These are phyloP conservation scores for Blastobotrys petasosporus DNA, from an alignment of 1,139 yeast genomes.

Conservation along the genomic window DNA sequence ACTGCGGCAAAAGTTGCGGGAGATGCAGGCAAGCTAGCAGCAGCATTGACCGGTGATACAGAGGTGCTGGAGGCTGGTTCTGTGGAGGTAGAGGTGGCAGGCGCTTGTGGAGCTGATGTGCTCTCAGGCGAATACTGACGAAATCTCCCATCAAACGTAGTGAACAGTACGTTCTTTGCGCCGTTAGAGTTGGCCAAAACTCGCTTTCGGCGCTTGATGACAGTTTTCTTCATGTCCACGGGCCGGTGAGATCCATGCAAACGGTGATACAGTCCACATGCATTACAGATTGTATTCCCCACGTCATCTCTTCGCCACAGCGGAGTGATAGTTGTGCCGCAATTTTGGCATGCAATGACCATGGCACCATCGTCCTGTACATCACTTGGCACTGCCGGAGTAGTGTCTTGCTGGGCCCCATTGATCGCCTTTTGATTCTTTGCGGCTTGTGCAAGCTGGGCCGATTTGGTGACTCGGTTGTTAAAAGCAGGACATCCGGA, in stretches of 20 bases:
- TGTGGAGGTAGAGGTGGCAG: neutral
- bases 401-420: neutral
- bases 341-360: slow-evolving; percentile 66
- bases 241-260: slow-evolving; percentile 79
- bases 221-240: slow-evolving; percentile 61
- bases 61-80: slow-evolving; percentile 8
- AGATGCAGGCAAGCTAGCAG: slow-evolving; percentile 1
- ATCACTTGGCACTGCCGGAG: neutral
- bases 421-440: neutral
- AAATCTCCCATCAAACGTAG: slow-evolving; percentile 6
- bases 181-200: slow-evolving; percentile 12
- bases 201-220: slow-evolving; percentile 70
- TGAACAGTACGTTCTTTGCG: slow-evolving; percentile 9
- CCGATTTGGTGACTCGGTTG: slow-evolving; percentile 46
- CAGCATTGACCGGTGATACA: neutral
- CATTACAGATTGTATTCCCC: slow-evolving; percentile 81
- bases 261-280: slow-evolving; percentile 76
- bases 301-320: slow-evolving; percentile 79
- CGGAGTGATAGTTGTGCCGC: slow-evolving; percentile 80
- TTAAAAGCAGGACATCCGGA: slow-evolving; percentile 79
- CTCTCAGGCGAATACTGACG: slow-evolving; percentile 2
- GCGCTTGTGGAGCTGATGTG: neutral
- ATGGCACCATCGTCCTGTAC: neutral
- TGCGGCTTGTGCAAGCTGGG: slow-evolving; percentile 12
- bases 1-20: slow-evolving; percentile 4